phyloP scores from a whole-genome alignment of 192 early-diverging fungal genomes.

The Entomortierella chlamydospora region DNA sequence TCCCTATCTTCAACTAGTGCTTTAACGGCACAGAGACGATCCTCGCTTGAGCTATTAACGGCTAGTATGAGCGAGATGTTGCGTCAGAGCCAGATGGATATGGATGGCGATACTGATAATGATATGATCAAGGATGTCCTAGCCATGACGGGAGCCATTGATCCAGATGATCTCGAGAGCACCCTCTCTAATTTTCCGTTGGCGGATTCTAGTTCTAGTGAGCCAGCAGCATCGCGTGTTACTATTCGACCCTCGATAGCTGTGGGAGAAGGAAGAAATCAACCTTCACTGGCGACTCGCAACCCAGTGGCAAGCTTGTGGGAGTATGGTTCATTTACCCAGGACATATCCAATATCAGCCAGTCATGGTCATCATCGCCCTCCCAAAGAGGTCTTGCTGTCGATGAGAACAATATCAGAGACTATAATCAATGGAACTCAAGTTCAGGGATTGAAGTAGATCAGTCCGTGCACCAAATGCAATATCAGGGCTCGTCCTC shows the following conservation, averaged over 20 bases:
- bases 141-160: conserved; percentile 41
- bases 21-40: neutral
- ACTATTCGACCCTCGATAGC: conserved; percentile 3
- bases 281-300: neutral
- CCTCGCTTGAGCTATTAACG: neutral
- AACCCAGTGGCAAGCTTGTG: conserved; percentile 36
- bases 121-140: conserved; percentile 44
- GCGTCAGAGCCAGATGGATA: conserved; percentile 25
- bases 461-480: neutral
- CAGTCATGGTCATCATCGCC: conserved; percentile 15
- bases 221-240: neutral
- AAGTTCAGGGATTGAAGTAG: neutral
- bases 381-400: neutral
- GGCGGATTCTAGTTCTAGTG: neutral
- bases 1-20: neutral
- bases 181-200: neutral
- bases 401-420: neutral
- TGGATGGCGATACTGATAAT: conserved; percentile 16
- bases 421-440: conserved; percentile 13
- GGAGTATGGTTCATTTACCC: conserved; percentile 28
- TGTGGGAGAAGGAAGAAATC: conserved; percentile 31
- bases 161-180: conserved; percentile 27
- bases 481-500: neutral
- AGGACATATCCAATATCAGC: conserved; percentile 10
- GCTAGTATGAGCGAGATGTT: conserved; percentile 22